Conservation (phyloP, 2,329 filamentous ascomycete genomes). For the Epichloe sibirici region DNA sequence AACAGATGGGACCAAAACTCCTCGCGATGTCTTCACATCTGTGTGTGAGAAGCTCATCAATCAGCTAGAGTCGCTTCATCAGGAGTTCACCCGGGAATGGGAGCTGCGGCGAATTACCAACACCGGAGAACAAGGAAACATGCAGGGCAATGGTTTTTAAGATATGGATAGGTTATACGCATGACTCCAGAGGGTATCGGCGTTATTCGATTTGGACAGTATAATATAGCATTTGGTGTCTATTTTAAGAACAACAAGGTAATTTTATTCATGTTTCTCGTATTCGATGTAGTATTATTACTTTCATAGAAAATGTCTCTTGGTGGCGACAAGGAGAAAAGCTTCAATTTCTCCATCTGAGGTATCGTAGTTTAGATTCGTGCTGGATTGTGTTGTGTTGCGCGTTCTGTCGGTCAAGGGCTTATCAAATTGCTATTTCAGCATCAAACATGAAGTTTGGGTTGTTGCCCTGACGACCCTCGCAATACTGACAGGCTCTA, state of each 20-base stretch:
- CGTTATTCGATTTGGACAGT: conserved; percentile 10
- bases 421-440: background rate
- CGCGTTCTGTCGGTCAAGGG: background rate
- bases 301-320: background rate
- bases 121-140: conserved; percentile 43
- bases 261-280: background rate
- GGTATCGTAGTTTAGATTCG: background rate
- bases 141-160: conserved; percentile 25
- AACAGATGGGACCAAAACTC: conserved; percentile 77
- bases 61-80: conserved; percentile 66
- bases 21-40: conserved; percentile 76
- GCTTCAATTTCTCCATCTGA: background rate
- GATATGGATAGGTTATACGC: background rate
- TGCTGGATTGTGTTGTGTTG: background rate
- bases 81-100: conserved; percentile 87
- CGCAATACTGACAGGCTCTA: background rate
- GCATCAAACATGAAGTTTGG: background rate
- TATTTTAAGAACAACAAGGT: background rate
- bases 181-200: conserved; percentile 10
- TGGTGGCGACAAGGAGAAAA: background rate
- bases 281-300: background rate
- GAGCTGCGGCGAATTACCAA: conserved; percentile 78
- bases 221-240: conserved; percentile 3
- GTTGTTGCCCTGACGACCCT: background rate
- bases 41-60: conserved; percentile 74